These are phyloP conservation scores for Pseudogymnoascus sp. DNA, from an alignment of 2,329 filamentous ascomycete species.

Conservation along the genomic window DNA sequence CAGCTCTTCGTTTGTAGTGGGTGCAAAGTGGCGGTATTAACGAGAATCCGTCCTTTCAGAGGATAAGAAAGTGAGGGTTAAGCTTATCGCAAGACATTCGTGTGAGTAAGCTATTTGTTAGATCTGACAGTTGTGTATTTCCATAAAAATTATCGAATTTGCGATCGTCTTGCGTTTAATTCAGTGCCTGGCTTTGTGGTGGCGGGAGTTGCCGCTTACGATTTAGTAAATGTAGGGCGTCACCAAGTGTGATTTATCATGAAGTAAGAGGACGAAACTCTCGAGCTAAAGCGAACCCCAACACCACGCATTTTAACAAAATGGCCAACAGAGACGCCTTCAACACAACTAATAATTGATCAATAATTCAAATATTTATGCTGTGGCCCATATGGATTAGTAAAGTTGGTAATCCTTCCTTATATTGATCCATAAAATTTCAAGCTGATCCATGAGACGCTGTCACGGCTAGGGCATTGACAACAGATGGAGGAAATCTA, in stretches of 20 bases:
- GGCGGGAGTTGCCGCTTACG: conserved; percentile 10
- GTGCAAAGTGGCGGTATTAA: conserved; percentile 8
- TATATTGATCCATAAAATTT: not conserved
- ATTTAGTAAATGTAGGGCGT: conserved; percentile 11
- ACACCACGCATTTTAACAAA: not conserved
- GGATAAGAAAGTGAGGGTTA: conserved; percentile 6
- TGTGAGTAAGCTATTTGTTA: not conserved
- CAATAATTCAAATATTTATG: too few species aligned
- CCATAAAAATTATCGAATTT: conserved; percentile 6
- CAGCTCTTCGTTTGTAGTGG: conserved; percentile 23
- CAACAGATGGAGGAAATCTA: not conserved
- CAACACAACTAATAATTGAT: not conserved
- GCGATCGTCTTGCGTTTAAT: conserved; percentile 1
- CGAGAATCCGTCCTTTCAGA: conserved; percentile 3
- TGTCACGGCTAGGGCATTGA: not conserved
- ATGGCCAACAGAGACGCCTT: not conserved
- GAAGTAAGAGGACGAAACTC: not conserved
- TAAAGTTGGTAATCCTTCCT: not conserved
- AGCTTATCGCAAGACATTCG: conserved; percentile 3
- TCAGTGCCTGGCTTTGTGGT: conserved; percentile 9
- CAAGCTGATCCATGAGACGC: not conserved
- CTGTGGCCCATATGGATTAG: not conserved
- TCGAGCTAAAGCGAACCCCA: not conserved
- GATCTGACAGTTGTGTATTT: not conserved
- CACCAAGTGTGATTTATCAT: conserved; percentile 6